Conservation (phyloP, 257 asterid genomes). For the Capsicum baccatum region DNA sequence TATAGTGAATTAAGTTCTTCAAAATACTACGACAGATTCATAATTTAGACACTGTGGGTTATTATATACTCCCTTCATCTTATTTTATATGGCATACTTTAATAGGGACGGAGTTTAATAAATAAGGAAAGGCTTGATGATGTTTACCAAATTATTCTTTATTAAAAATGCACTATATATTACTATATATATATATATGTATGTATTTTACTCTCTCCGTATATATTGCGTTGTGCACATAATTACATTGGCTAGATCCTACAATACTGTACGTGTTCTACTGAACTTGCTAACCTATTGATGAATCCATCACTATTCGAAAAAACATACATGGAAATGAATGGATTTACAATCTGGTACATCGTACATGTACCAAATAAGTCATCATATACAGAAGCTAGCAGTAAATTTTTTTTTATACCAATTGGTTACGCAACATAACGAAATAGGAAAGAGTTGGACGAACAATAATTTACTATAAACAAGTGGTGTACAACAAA, state of each 20-base stretch:
- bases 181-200: too few relatives aligned
- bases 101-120: too few relatives aligned
- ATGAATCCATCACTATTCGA: background rate
- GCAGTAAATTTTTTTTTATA: background rate
- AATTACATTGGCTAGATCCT: background rate
- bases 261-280: background rate
- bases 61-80: too few relatives aligned
- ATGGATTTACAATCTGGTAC: background rate
- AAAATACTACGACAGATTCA: background rate
- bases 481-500: background rate
- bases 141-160: too few relatives aligned
- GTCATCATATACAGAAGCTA: background rate
- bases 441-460: background rate
- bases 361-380: background rate
- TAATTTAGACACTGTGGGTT: background rate
- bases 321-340: background rate
- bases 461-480: background rate
- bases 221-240: background rate
- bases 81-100: too few relatives aligned
- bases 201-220: background rate
- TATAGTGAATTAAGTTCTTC: background rate
- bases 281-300: background rate
- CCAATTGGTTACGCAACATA: background rate
- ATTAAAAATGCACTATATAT: too few relatives aligned
- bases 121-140: too few relatives aligned